Evolutionary conservation across 306 rosid species (phyloP).

Genomic region (Betula pendula): DNA sequence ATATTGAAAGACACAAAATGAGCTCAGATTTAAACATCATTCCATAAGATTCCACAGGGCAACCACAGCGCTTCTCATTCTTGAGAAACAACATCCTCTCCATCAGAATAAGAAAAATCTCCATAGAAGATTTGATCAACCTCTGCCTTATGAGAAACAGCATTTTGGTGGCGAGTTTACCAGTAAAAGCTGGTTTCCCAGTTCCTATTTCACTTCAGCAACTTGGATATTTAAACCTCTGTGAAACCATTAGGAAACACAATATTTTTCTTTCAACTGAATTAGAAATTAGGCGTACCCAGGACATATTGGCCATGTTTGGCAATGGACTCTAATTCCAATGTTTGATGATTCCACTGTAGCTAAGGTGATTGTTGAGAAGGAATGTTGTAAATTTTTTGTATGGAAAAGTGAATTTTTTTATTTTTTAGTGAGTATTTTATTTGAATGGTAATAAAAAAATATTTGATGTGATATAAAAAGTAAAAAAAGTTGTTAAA

Average conservation of each 20-base stretch:
- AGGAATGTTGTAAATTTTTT: too few relatives aligned
- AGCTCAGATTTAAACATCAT: not conserved
- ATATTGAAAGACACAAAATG: constrained; percentile 7
- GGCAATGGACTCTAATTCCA: too few relatives aligned
- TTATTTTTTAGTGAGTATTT: too few relatives aligned
- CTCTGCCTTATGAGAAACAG: not conserved
- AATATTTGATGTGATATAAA: too few relatives aligned
- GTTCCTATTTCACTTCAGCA: not conserved
- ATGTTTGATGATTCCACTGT: too few relatives aligned
- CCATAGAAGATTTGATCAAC: not conserved
- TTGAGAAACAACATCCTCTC: not conserved
- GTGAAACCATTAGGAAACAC: not conserved
- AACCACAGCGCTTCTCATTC: not conserved
- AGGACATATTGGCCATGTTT: too few relatives aligned
- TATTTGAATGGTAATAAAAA: too few relatives aligned
- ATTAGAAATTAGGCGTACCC: not conserved
- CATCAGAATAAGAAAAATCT: not conserved
- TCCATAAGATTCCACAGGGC: not conserved
- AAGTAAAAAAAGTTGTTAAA: too few relatives aligned
- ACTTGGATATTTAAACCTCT: not conserved
- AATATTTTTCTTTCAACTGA: not conserved
- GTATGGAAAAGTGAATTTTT: too few relatives aligned
- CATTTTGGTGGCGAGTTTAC: not conserved
- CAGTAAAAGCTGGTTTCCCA: not conserved
- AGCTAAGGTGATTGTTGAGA: too few relatives aligned